Base-by-base conservation (phyloP, 306 rosid genomes). In the Luffa acutangula region DNA sequence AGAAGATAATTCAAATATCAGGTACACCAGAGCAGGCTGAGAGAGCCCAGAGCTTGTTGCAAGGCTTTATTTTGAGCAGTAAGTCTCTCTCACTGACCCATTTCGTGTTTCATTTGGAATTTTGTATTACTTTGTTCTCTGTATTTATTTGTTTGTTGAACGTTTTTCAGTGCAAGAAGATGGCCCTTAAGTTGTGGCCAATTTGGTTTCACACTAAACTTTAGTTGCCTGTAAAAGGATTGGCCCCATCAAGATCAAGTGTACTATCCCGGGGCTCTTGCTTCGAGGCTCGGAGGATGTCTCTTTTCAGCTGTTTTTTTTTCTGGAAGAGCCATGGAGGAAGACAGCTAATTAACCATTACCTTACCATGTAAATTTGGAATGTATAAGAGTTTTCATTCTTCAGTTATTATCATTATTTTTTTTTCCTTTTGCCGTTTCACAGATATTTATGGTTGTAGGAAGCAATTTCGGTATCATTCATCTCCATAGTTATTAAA, bases 21-120 rank as follows among this genome's bases (percentile, higher is more conserved):
- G 98, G 99, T 13, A 88, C 97, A 37, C 99, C 94, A 20, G 99
- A 96, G 83, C 99, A 93, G 88, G 95, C 97, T 6, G 98, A 96
- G 87, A 87, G 97, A 87, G 99, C 96, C 53, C 99, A 96, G 86
- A 93, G 98, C 92, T 87, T 96, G 88, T 92, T 96, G 82, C 99
- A 93, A 79, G 99, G 99, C 69, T 93, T 96, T 84, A 93, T 96
- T 79, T 87, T 96, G 85, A 96, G 99, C 93, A 86, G 99, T 93
- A 85, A 89, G 97, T 80, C 80, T 77, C 81, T 79, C 71, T 11
- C 41, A n/a, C 45, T 7, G 51, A 33, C 62, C 21, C 62, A 33
- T 14, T 73, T 73, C 14, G 58, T 73, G 11, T 48, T 49, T 48
- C 52, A 31, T 41, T 72, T 18, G 7, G 34, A 15, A 9, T 18